Evolutionary conservation across 441 rosid species (phyloP), one percentile per base, ranked within the genome.

Genomic region (Capsella rubella): DNA sequence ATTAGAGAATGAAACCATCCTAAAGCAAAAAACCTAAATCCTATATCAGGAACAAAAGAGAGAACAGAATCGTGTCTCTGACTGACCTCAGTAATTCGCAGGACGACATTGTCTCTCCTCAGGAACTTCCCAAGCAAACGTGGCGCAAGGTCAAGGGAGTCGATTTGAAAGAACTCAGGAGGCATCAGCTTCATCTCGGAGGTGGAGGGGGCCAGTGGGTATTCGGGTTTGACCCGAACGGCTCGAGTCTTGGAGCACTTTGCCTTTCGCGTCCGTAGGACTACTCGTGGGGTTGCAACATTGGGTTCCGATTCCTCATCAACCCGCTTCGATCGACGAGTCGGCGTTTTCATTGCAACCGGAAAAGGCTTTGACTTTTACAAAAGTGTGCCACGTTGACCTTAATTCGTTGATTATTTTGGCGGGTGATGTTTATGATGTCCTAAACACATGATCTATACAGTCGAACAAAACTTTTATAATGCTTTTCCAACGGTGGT

Each of bases 111-210:
- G 72, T 87, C 95, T 82, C 87, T 88, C 81, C 86, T 82, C 1
- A 94, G 76, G 32, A 87, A 84, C 82, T 94, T 94, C 49, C 98
- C 98, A 18, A 94, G 97, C 87, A 94, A 77, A 46, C 93, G 90
- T 0, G 95, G 96, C 56, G 97, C 98, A 11, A 94, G 93, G 68
- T 89, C 87, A 72, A 94, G 89, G n/a, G 97, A 90, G 74, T 94
- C 97, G n/a, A 91, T 69, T 47, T 87, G 93, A 72, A 84, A 94
- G 86, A 87, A 94, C 29, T 82, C 82, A 14, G 62, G 89, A 8
- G 93, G 79, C 72, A 94, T 73, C 16, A 89, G 74, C 64, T 78
- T 76, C 76, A 69, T 77, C 40, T 79, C 72, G 18, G 72, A 8
- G 52, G 76, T 8, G 27, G 43, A 16, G 46, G 37, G 16, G 67